These are phyloP conservation scores for Fusarium sp. DNA, from an alignment of 2,329 filamentous ascomycete species.

Conservation along the genomic window DNA sequence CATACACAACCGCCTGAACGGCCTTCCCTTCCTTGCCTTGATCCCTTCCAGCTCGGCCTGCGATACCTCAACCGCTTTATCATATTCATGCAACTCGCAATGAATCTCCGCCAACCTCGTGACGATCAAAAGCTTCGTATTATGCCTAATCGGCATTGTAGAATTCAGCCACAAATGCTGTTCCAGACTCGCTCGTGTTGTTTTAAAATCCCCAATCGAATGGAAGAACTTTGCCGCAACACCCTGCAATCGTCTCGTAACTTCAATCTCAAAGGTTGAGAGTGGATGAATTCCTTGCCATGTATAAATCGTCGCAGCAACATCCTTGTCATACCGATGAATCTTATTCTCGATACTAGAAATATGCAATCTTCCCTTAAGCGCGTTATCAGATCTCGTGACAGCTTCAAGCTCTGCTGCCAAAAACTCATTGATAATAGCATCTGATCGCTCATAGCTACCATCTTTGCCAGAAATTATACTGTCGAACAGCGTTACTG, in stretches of 20 bases:
- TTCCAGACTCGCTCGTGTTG: conserved; percentile 46
- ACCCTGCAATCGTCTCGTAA: conserved; percentile 49
- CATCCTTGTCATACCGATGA: conserved; percentile 47
- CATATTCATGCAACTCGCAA: conserved; percentile 45
- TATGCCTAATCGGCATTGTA: conserved; percentile 42
- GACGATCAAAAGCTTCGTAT: conserved; percentile 44
- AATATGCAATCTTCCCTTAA: conserved; percentile 50
- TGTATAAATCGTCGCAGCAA: conserved; percentile 46
- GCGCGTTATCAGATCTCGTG: conserved; percentile 46
- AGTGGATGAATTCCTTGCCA: conserved; percentile 48
- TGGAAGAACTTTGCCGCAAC: conserved; percentile 50
- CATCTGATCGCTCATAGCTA: conserved; percentile 43
- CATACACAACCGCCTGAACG: conserved; percentile 43
- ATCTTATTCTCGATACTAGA: conserved; percentile 52
- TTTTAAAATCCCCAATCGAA: conserved; percentile 48
- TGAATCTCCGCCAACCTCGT: conserved; percentile 47
- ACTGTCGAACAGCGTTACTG: conserved; percentile 48
- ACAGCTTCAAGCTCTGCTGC: too few relatives aligned
- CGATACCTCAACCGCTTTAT: conserved; percentile 37
- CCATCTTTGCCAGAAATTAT: conserved; percentile 47
- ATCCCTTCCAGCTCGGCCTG: conserved; percentile 39
- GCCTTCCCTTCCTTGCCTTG: conserved; percentile 31
- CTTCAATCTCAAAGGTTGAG: conserved; percentile 49
- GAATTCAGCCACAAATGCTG: conserved; percentile 46
- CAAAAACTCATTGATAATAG: conserved; percentile 43